phyloP scores from a whole-genome alignment of 495 filamentous ascomycete species.

The Daldinia loculata region DNA sequence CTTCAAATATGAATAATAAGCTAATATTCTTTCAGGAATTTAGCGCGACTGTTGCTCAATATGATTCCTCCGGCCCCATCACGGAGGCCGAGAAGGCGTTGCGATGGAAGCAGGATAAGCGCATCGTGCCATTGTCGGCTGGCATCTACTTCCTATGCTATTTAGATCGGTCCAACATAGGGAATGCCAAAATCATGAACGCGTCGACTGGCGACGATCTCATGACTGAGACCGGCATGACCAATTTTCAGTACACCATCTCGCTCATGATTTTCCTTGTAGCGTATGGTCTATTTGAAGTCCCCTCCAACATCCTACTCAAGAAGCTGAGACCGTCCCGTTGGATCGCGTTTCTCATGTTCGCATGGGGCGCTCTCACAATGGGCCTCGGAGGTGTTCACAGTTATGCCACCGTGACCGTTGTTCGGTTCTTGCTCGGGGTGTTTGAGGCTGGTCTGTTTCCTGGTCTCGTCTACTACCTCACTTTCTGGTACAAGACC shows the following conservation, averaged over 20 bases:
- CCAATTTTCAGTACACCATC: slow-evolving; percentile 71
- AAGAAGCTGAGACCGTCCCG: slow-evolving; percentile 64
- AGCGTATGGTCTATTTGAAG: slow-evolving; percentile 49
- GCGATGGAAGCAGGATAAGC: slow-evolving; percentile 68
- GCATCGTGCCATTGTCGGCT: slow-evolving; percentile 61
- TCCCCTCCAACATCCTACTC: slow-evolving; percentile 79
- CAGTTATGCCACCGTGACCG: slow-evolving; percentile 58
- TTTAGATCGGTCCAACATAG: slow-evolving; percentile 55
- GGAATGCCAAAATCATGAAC: slow-evolving; percentile 52
- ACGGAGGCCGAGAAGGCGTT: slow-evolving; percentile 51
- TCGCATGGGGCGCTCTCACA: slow-evolving; percentile 63
- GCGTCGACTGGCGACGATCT: slow-evolving; percentile 65
- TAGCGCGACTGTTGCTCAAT: slow-evolving; percentile 17
- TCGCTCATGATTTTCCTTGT: slow-evolving; percentile 65
- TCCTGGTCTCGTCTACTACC: slow-evolving; percentile 82
- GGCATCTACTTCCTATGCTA: slow-evolving; percentile 65
- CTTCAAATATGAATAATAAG: neutral
- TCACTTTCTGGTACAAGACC: slow-evolving; percentile 76
- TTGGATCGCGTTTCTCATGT: slow-evolving; percentile 69
- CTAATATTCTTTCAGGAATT: slow-evolving; percentile 14
- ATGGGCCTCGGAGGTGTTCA: slow-evolving; percentile 63
- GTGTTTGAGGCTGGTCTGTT: slow-evolving; percentile 72
- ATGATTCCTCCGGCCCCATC: slow-evolving; percentile 29
- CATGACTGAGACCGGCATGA: slow-evolving; percentile 66
- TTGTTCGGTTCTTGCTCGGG: slow-evolving; percentile 63